Evolutionary conservation across 1,139 yeast genomes (phyloP).

Genomic region (Meyerozyma athensensis): DNA sequence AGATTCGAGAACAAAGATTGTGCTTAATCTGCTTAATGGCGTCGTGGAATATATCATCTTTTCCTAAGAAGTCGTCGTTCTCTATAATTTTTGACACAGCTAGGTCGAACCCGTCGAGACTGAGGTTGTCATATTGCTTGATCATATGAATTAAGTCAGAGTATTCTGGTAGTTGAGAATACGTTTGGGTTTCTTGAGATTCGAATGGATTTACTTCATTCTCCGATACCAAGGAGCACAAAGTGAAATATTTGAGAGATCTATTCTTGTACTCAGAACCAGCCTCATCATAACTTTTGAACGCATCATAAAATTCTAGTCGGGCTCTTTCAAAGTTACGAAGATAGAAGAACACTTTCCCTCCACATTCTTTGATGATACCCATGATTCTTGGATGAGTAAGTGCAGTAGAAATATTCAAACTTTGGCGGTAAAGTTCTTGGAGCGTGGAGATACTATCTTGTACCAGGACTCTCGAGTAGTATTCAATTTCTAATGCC

Average conservation of each 20-base stretch:
- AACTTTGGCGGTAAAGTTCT: constrained; percentile 45
- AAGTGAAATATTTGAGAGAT: constrained; percentile 56
- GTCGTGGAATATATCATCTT: constrained; percentile 28
- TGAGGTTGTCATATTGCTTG: constrained; percentile 27
- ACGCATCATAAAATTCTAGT: constrained; percentile 64
- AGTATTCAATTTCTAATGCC: constrained; percentile 59
- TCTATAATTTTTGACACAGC: constrained; percentile 14
- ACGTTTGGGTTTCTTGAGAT: constrained; percentile 52
- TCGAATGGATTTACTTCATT: constrained; percentile 65
- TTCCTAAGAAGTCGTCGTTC: constrained; percentile 19
- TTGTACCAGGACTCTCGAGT: constrained; percentile 23
- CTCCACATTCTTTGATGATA: constrained; percentile 70
- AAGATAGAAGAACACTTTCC: constrained; percentile 58
- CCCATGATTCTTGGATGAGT: constrained; percentile 76
- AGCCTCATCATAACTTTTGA: constrained; percentile 75
- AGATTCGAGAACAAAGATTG: constrained; percentile 29
- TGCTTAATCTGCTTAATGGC: constrained; percentile 24
- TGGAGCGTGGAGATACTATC: constrained; percentile 37
- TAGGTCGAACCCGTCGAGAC: constrained; percentile 19
- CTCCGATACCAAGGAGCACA: constrained; percentile 61
- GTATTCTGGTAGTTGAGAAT: constrained; percentile 34
- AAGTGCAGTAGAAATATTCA: constrained; percentile 52
- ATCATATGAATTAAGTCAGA: constrained; percentile 25
- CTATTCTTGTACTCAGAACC: constrained; percentile 56
- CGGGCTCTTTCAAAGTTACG: constrained; percentile 61